Evolutionary conservation across 2,329 filamentous ascomycete genomes (phyloP).

Genomic region (Botrytis fabae): DNA sequence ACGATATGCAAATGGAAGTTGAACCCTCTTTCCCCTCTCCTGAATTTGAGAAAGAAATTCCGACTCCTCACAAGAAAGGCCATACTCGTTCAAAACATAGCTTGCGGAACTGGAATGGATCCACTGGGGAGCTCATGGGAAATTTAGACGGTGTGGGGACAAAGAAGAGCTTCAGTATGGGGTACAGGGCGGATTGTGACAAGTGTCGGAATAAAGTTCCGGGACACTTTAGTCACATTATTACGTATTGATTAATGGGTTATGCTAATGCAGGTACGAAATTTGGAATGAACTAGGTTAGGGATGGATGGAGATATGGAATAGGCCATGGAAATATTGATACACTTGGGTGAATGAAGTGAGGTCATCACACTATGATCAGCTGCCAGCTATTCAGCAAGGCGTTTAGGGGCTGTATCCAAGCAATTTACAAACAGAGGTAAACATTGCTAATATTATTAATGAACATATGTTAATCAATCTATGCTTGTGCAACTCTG

Average conservation of each 20-base stretch:
- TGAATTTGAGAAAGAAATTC: constrained; percentile 27
- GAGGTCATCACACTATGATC: neutral
- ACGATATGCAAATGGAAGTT: constrained; percentile 41
- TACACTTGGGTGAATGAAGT: neutral
- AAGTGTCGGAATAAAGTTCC: constrained; percentile 74
- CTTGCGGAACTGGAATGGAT: constrained; percentile 38
- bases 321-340: neutral
- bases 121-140: constrained; percentile 29
- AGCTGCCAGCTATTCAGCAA: neutral
- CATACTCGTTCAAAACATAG: constrained; percentile 40
- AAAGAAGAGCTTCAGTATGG: constrained; percentile 75
- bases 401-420: neutral
- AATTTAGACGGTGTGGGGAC: constrained; percentile 46
- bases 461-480: constrained; percentile 3
- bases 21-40: constrained; percentile 29
- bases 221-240: constrained; percentile 79
- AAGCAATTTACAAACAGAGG: neutral
- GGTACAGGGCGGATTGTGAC: constrained; percentile 74
- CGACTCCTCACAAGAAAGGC: constrained; percentile 40
- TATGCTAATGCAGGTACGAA: constrained; percentile 11
- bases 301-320: neutral
- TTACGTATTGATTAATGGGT: constrained; percentile 44
- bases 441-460: constrained; percentile 10
- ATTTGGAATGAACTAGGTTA: neutral
- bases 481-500: neutral